Evolutionary conservation across 2,329 filamentous ascomycete species (phyloP), one percentile per base, ranked within the genome.

Genomic region (Zarea fungicola): DNA sequence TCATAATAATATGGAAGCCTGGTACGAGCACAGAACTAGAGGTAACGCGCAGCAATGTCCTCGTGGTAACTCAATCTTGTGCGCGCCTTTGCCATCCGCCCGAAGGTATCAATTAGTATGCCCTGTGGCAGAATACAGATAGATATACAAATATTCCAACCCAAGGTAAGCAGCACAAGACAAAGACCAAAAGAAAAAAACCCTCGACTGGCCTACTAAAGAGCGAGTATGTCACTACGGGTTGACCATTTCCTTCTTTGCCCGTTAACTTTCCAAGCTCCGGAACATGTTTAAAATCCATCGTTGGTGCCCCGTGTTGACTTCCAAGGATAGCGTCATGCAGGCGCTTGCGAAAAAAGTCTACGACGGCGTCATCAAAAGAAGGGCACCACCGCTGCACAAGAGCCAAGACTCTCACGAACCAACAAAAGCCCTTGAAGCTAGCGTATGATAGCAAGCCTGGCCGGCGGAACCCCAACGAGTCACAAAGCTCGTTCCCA

Each of bases 401-500:
- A 14, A 41, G 22, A 19, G 37, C 37, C 21, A 41, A 18, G 18
- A 25, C 25, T 11, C 22, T 10, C 6, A 41, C 37, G 16, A 29
- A 41, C 23, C 23, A 41, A 25, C 37, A 41, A 14, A 26, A 25
- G 22, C 37, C 37, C 22, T 11, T 5, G 25, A 41, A 41, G 37
- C 37, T 16, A 13, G 22, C 37, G 10, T 41, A 41, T 10, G 37
- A 25, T 41, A 41, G 5, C n/a, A 41, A 26, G 4, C 37, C 11
- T 28, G 37, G 37, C 21, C 37, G 37, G 7, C 14, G 4, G 21
- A 41, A 26, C 9, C 22, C 37, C 13, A 41, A 18, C 6, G 22
- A 41, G 22, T 41, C 37, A 14, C 37, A 70, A 13, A 70, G 50
- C 39, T 63, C 56, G 45, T 69, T 56, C 0, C 67, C 67, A 36